Evolutionary conservation across 148 eudicot genomes (phyloP).

Genomic region (Nepenthes gracilis): DNA sequence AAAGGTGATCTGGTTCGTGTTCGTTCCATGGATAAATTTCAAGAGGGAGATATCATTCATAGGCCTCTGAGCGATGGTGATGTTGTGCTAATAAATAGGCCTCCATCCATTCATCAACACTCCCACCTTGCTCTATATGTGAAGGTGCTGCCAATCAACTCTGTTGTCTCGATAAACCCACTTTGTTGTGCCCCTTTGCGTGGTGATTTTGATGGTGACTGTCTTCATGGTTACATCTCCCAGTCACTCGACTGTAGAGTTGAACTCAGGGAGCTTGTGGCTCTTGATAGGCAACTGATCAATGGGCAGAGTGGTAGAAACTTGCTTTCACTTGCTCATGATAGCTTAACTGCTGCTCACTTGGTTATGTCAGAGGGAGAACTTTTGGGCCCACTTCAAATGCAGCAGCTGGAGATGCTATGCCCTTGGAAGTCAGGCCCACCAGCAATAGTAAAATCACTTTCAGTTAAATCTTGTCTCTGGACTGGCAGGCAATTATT

Average conservation of each 20-base stretch:
- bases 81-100: conserved; percentile 73
- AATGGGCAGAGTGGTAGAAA: conserved; percentile 74
- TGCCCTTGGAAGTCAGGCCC: conserved; percentile 27
- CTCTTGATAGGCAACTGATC: conserved; percentile 47
- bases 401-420: conserved; percentile 77
- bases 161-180: conserved; percentile 80
- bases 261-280: conserved; percentile 86
- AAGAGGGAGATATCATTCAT: conserved; percentile 46
- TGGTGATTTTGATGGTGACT: conserved; percentile 96
- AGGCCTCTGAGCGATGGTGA: conserved; percentile 81
- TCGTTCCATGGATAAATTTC: conserved; percentile 41
- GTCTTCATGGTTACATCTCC: conserved; percentile 85
- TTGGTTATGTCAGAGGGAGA: conserved; percentile 58
- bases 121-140: conserved; percentile 70
- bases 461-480: conserved; percentile 14
- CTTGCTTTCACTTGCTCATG: conserved; percentile 69
- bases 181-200: conserved; percentile 74
- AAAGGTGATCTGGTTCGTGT: conserved; percentile 39
- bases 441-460: conserved; percentile 35
- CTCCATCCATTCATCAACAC: conserved; percentile 92
- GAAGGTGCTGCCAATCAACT: conserved; percentile 51
- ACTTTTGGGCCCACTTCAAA: conserved; percentile 29
- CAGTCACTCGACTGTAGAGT: conserved; percentile 64
- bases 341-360: conserved; percentile 78
- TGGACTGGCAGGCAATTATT: conserved; percentile 82